A percentile compares a stretch with the other conserved stretches of the same genome.
These are phyloP conservation scores for Pyrus pyrifolia DNA, from an alignment of 306 rosid genomes.

Conservation along the genomic window DNA sequence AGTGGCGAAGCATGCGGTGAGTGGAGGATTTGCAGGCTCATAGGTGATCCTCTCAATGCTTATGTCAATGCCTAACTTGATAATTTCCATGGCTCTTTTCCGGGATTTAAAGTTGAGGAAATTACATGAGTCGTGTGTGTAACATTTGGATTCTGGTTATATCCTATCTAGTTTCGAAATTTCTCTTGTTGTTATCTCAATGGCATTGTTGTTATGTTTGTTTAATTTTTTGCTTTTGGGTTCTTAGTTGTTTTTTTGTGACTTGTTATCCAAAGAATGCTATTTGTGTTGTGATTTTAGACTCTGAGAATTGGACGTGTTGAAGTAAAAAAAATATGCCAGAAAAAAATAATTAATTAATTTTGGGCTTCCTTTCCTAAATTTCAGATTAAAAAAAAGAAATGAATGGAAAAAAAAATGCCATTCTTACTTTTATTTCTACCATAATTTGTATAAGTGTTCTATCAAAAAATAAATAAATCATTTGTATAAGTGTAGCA, in stretches of 20 bases:
- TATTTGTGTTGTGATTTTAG: neutral
- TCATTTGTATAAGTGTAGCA: too few relatives aligned
- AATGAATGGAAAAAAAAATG: too few relatives aligned
- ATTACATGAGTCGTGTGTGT: neutral
- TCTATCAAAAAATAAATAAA: too few relatives aligned
- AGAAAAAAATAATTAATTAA: too few relatives aligned
- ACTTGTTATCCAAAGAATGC: neutral
- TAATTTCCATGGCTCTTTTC: neutral
- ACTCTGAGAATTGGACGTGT: neutral
- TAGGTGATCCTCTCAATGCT: slow-evolving; percentile 60
- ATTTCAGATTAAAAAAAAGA: too few relatives aligned
- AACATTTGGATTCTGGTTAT: neutral
- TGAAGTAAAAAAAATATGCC: too few relatives aligned
- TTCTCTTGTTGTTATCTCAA: neutral
- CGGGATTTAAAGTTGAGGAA: neutral
- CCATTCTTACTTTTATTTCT: too few relatives aligned
- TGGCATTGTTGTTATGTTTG: neutral
- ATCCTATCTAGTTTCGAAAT: neutral
- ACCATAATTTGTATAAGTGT: too few relatives aligned
- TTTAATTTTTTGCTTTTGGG: neutral
- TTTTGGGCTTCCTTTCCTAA: too few relatives aligned
- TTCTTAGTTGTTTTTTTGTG: neutral
- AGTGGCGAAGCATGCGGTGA: slow-evolving; percentile 84
- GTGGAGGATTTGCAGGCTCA: slow-evolving; percentile 80
- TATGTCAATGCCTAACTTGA: slow-evolving; percentile 26